Evolutionary conservation across 192 early-diverging fungal genomes (phyloP).

Genomic region (Thoreauomyces humboldtii): DNA sequence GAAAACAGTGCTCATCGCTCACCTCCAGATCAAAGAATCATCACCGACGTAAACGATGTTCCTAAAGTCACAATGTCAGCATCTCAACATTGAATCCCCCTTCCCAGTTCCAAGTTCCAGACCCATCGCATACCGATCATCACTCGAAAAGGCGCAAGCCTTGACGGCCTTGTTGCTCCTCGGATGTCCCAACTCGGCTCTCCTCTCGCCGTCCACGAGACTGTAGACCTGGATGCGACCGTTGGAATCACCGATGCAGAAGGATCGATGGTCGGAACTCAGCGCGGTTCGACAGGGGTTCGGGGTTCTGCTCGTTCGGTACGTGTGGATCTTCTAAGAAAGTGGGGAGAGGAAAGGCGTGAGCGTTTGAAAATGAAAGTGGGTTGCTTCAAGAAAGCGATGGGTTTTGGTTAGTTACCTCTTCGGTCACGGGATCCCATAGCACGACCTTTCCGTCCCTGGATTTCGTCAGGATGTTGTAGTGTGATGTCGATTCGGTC

Average conservation of each 20-base stretch:
- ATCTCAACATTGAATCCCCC: neutral
- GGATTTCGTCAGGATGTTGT: conserved; percentile 67
- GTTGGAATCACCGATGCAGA: conserved; percentile 72
- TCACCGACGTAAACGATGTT: conserved; percentile 72
- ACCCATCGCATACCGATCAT: conserved; percentile 57
- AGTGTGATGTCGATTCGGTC: conserved; percentile 18
- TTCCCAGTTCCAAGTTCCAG: neutral
- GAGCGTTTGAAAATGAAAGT: neutral
- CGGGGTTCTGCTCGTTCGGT: too few species aligned
- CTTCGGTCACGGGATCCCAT: conserved; percentile 61
- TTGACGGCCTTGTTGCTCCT: conserved; percentile 75
- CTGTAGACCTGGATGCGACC: conserved; percentile 72
- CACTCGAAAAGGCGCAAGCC: conserved; percentile 74
- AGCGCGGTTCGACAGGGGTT: conserved; percentile 8
- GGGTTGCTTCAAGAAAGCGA: neutral
- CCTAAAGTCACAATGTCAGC: conserved; percentile 26
- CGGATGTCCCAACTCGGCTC: conserved; percentile 69
- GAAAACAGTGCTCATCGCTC: too few species aligned
- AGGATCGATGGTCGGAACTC: too few species aligned
- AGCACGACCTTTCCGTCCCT: conserved; percentile 73
- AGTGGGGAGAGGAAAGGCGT: neutral
- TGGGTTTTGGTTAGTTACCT: conserved; percentile 28
- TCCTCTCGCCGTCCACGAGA: conserved; percentile 61
- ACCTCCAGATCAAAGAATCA: conserved; percentile 79
- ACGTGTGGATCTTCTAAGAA: neutral